Evolutionary conservation across 106 monocot species (phyloP).

Genomic region (Phalaenopsis aphrodite): DNA sequence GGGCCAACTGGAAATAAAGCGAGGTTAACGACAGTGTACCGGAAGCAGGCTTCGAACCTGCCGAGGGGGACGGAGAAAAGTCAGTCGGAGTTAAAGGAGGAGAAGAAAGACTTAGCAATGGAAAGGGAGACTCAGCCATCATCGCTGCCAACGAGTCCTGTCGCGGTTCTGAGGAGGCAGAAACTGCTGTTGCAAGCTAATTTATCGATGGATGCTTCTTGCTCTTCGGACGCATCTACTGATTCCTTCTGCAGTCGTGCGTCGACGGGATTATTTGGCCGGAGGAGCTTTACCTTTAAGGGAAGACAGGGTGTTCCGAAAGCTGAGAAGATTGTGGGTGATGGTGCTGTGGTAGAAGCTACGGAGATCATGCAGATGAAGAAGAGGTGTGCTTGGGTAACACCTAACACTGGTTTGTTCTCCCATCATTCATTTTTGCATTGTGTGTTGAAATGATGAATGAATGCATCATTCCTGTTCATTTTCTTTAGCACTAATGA

Average conservation of each 20-base stretch:
- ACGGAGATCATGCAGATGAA: conserved; percentile 5
- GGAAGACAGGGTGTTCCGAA: conserved; percentile 6
- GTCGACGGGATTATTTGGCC: conserved; percentile 19
- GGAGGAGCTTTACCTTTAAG: not conserved
- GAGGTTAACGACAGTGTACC: not conserved
- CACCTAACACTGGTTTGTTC: conserved; percentile 19
- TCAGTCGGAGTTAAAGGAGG: not conserved
- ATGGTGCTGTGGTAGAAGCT: not conserved
- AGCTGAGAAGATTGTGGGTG: conserved; percentile 4
- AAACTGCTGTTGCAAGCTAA: conserved; percentile 18
- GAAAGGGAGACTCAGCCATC: not conserved
- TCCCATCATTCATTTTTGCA: not conserved
- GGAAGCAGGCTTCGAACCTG: conserved; percentile 6
- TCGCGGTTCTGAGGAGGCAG: conserved; percentile 11
- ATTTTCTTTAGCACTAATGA: not conserved
- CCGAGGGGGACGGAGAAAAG: not conserved
- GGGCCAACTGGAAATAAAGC: conserved; percentile 19
- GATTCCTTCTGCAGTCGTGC: conserved; percentile 25
- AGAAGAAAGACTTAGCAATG: conserved; percentile 4
- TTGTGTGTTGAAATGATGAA: no score
- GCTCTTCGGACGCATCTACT: conserved; percentile 19
- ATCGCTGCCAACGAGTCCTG: not conserved
- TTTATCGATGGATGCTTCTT: conserved; percentile 22
- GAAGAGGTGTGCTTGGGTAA: conserved; percentile 24
- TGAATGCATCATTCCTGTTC: no score